Evolutionary conservation across 192 early-diverging fungal species (phyloP).

Genomic region (Coemansia sp.): DNA sequence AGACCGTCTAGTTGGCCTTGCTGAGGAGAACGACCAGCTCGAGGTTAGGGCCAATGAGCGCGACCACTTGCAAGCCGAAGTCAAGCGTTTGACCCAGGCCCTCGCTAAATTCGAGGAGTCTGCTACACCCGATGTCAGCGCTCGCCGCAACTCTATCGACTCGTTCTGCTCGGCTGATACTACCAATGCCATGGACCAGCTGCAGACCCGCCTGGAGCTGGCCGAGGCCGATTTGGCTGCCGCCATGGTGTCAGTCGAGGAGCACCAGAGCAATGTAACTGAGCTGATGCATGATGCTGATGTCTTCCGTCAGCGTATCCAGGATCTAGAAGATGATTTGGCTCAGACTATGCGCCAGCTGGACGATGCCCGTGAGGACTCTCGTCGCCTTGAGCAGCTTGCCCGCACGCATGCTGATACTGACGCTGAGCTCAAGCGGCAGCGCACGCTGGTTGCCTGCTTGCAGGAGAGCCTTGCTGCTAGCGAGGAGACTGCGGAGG

Average conservation of each 20-base stretch:
- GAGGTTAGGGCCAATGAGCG: constrained; percentile 36
- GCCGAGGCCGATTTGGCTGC: constrained; percentile 34
- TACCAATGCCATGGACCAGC: constrained; percentile 6
- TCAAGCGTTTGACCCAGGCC: constrained; percentile 4
- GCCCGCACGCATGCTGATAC: constrained; percentile 2
- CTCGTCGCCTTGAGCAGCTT: not conserved
- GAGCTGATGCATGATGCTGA: constrained; percentile 17
- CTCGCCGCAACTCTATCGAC: constrained; percentile 4
- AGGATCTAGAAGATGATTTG: constrained; percentile 22
- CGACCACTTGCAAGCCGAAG: constrained; percentile 23
- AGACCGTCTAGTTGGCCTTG: constrained; percentile 44
- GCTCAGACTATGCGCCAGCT: constrained; percentile 31
- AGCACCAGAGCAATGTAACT: constrained; percentile 19
- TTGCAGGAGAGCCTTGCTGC: constrained; percentile 25
- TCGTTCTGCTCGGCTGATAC: constrained; percentile 2
- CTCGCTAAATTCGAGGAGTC: constrained; percentile 16
- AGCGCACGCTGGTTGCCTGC: constrained; percentile 19
- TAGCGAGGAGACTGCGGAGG: constrained; percentile 34
- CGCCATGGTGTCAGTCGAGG: constrained; percentile 19
- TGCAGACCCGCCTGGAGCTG: constrained; percentile 26
- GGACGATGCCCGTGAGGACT: constrained; percentile 19
- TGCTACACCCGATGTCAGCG: not conserved
- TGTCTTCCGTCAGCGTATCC: constrained; percentile 11
- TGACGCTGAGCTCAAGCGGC: constrained; percentile 18
- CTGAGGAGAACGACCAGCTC: constrained; percentile 50